Percentiles rank a stretch among this genome's conserved stretches.
These are phyloP conservation scores for Colletotrichum tropicale DNA, from an alignment of 2,329 filamentous ascomycete species.

Conservation along the genomic window DNA sequence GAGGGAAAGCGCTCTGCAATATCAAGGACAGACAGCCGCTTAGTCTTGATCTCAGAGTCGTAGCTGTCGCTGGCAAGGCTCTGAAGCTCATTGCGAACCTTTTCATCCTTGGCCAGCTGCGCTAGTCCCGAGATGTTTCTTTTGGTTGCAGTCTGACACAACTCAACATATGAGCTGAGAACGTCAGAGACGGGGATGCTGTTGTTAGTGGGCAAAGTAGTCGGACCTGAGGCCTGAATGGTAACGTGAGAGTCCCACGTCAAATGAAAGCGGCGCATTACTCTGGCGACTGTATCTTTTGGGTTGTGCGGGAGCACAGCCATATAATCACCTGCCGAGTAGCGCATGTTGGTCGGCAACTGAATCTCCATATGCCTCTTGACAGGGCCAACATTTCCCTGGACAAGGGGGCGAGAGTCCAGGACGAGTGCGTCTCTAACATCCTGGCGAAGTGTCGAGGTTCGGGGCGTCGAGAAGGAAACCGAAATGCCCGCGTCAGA, in stretches of 20 bases:
- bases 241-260: constrained; percentile 72
- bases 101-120: constrained; percentile 35
- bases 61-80: constrained; percentile 42
- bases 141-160: constrained; percentile 74
- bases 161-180: constrained; percentile 73
- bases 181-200: constrained; percentile 68
- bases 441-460: constrained; percentile 63
- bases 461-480: constrained; percentile 57
- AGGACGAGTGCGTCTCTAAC: constrained; percentile 64
- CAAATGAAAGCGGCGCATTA: constrained; percentile 68
- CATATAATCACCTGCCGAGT: constrained; percentile 78
- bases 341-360: constrained; percentile 68
- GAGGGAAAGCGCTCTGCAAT: constrained; percentile 62
- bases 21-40: constrained; percentile 62
- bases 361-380: constrained; percentile 73
- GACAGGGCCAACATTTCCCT: constrained; percentile 47
- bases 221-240: constrained; percentile 56
- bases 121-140: constrained; percentile 39
- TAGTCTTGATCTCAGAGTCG: constrained; percentile 42
- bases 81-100: constrained; percentile 32
- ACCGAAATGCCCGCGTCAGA: constrained; percentile 44
- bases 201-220: constrained; percentile 58
- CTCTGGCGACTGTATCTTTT: constrained; percentile 63
- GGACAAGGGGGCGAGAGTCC: constrained; percentile 52
- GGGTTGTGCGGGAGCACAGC: constrained; percentile 76